Evolutionary conservation across 2,329 filamentous ascomycete species (phyloP).

Genomic region (Colletotrichum brevisporum): DNA sequence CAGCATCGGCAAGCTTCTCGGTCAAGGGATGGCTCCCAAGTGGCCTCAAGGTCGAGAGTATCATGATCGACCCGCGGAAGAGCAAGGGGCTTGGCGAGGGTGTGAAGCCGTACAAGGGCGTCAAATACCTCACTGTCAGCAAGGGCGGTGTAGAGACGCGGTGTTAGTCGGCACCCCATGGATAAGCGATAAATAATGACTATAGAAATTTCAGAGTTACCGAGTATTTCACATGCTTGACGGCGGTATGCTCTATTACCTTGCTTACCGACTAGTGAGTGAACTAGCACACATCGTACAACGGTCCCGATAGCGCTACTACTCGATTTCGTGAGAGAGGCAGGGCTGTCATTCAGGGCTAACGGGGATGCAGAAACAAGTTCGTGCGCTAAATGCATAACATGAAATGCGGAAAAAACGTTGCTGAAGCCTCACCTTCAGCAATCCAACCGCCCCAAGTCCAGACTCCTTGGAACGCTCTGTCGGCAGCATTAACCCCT

Average conservation of each 20-base stretch:
- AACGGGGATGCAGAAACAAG: too few relatives aligned
- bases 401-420: neutral
- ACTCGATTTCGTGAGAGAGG: neutral
- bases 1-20: constrained; percentile 79
- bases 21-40: constrained; percentile 79
- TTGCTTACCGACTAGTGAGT: constrained; percentile 25
- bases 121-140: constrained; percentile 92
- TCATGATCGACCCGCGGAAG: constrained; percentile 80
- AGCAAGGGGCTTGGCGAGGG: constrained; percentile 88
- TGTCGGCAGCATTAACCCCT: constrained; percentile 26
- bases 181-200: constrained; percentile 32
- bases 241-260: neutral
- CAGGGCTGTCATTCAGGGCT: too few relatives aligned
- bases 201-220: constrained; percentile 6
- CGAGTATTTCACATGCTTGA: constrained; percentile 26
- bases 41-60: constrained; percentile 77
- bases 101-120: constrained; percentile 96
- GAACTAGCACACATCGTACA: constrained; percentile 15
- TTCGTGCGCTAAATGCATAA: too few relatives aligned
- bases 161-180: constrained; percentile 56
- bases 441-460: neutral
- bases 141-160: constrained; percentile 75
- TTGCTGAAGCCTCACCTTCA: constrained; percentile 7
- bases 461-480: too few relatives aligned
- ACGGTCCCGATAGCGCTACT: neutral